These are phyloP conservation scores for Ceratobasidium sp. DNA, from an alignment of 1,284 basidiomycete genomes.

Conservation along the genomic window DNA sequence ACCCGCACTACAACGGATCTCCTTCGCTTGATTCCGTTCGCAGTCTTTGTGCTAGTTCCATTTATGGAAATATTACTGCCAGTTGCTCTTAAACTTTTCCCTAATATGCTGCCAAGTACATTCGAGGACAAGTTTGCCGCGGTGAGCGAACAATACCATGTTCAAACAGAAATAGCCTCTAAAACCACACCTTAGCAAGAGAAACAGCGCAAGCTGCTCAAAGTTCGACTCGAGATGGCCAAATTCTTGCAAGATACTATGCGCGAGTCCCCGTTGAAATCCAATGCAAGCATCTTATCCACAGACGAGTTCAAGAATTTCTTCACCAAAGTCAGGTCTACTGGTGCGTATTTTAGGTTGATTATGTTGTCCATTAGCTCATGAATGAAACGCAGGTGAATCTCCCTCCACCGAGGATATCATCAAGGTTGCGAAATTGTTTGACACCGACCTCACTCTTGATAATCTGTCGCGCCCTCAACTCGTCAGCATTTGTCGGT, in stretches of 20 bases:
- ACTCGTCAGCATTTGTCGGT: slow-evolving; percentile 95
- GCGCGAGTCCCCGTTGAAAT: slow-evolving; percentile 91
- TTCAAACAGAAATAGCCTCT: not conserved
- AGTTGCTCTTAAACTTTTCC: slow-evolving; percentile 96
- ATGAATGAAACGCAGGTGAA: slow-evolving; percentile 67
- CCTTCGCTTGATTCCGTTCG: slow-evolving; percentile 92
- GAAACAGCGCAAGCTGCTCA: slow-evolving; percentile 94
- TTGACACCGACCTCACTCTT: slow-evolving; percentile 96
- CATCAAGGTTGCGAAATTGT: slow-evolving; percentile 94
- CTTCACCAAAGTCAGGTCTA: slow-evolving; percentile 83
- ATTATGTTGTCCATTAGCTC: slow-evolving; percentile 15
- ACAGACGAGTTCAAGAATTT: slow-evolving; percentile 99
- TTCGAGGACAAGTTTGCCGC: slow-evolving; percentile 97
- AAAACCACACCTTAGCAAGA: slow-evolving; percentile 73
- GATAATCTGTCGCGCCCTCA: slow-evolving; percentile 98
- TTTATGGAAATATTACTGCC: slow-evolving; percentile 99
- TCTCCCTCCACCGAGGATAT: slow-evolving; percentile 88
- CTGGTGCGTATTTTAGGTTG: slow-evolving; percentile 13
- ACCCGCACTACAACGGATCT: slow-evolving; percentile 94
- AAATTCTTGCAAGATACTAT: slow-evolving; percentile 99
- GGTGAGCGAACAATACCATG: slow-evolving; percentile 59
- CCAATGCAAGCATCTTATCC: slow-evolving; percentile 90
- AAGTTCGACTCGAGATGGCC: slow-evolving; percentile 97
- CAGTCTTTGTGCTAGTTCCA: slow-evolving; percentile 94
- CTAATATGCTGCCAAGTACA: slow-evolving; percentile 98